Base-by-base conservation (phyloP, 176 grass and related monocot species). In the Panicum miliaceum region DNA sequence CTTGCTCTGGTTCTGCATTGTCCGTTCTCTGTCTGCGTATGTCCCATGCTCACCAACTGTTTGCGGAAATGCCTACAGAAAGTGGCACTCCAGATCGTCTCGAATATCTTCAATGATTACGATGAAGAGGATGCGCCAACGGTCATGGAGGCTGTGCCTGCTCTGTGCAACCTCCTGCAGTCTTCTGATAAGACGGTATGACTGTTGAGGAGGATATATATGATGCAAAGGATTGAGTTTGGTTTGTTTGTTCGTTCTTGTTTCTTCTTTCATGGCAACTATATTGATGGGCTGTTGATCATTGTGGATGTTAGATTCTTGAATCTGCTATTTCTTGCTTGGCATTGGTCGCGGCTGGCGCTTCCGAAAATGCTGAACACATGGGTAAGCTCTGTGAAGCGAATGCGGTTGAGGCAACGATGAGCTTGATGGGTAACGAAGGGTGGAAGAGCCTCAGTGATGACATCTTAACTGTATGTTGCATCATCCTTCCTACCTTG, bases 151-250 rank as follows among this genome's bases (percentile, higher is more conserved):
- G 82, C 84, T 5, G 76, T 86, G 41, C 89, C 89, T 4, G 50
- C 38, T 51, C 76, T 94, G 54, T 91, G 87, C 84, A 76, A 68
- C 78, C 77, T 94, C 80, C 82, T 94, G 32, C 84, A 89, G 59
- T 87, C 68, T 18, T 8, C 77, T 36, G 86, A 89, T 54, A 73
- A 80, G 64, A 75, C 73, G 84, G 89, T 94, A 80, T 4, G 16
- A 5, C 3, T 75, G 32, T 79, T 13, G 5, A 58, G 0, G 14
- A 40, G 53, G 18, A 43, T 64, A 32, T 62, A 61, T 57, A 29
- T 38, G 8, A 32, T 43, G 12, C n/a, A 38, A 45, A 2, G 9
- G 42, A 32, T 32, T 32, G 29, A 29, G 32, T 29, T 64, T 7
- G 29, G 18, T 19, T 52, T 54, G 7, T 35, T 68, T 60, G 46